A percentile compares a stretch with the other conserved stretches of the same genome.
These are phyloP conservation scores for Colletotrichum cuscutae DNA, from an alignment of 2,329 filamentous ascomycete species.

Conservation along the genomic window DNA sequence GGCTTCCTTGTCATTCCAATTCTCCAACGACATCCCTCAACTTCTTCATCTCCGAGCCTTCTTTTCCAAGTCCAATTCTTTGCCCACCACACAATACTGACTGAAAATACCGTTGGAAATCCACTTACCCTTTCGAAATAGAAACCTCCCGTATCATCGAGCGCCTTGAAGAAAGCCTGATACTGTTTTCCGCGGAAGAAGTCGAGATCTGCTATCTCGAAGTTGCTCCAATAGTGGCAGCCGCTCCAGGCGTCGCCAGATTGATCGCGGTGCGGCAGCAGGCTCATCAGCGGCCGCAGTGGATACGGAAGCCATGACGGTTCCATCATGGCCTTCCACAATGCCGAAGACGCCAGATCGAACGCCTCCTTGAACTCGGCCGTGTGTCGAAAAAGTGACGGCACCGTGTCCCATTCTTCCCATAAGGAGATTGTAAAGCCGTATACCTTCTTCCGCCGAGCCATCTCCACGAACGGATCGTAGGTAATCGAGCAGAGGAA, in stretches of 20 bases:
- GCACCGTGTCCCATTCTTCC: constrained; percentile 54
- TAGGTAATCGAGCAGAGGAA: constrained; percentile 59
- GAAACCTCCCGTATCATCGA: constrained; percentile 41
- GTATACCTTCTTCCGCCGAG: constrained; percentile 53
- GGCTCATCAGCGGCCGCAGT: constrained; percentile 49
- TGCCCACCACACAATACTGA: neutral
- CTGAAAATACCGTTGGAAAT: neutral
- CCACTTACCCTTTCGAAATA: neutral
- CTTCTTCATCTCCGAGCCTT: neutral
- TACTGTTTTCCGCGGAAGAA: constrained; percentile 54
- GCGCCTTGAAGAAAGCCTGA: constrained; percentile 51
- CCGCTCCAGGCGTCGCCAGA: constrained; percentile 54
- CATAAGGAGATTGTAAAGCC: constrained; percentile 56
- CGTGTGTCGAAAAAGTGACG: constrained; percentile 52
- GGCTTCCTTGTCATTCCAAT: neutral
- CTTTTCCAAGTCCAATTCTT: neutral
- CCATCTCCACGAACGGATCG: constrained; percentile 59
- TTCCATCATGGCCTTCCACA: constrained; percentile 54
- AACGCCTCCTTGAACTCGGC: constrained; percentile 52
- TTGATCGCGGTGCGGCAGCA: constrained; percentile 49
- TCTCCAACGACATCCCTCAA: neutral
- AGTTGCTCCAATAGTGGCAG: constrained; percentile 61
- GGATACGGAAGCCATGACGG: constrained; percentile 55
- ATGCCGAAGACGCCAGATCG: constrained; percentile 45
- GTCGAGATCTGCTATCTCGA: constrained; percentile 58